These are phyloP conservation scores for Petunia secreta DNA, from an alignment of 257 asterid species.

Conservation along the genomic window DNA sequence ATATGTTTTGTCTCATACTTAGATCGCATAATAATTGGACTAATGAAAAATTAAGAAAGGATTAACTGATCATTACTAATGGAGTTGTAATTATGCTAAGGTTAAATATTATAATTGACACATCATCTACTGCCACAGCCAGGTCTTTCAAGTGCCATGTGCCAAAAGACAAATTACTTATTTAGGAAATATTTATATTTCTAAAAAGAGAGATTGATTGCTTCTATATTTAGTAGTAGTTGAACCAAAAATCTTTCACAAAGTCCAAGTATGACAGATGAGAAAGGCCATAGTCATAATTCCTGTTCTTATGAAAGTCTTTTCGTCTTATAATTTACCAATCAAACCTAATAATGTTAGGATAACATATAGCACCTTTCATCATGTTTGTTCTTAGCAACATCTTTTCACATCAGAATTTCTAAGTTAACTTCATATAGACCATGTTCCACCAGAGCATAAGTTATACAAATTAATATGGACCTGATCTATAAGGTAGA, in stretches of 20 bases:
- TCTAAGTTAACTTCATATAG: not conserved
- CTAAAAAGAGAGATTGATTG: not conserved
- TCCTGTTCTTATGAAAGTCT: too few species aligned
- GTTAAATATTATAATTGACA: not conserved
- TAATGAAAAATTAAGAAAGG: not conserved
- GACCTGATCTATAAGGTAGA: slow-evolving; percentile 38
- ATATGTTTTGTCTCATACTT: not conserved
- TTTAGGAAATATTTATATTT: too few species aligned
- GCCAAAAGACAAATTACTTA: not conserved
- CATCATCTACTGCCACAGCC: not conserved
- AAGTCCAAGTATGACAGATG: not conserved
- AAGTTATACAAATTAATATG: slow-evolving; percentile 15
- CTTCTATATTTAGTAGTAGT: not conserved
- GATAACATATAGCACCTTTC: too few species aligned
- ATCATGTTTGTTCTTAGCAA: too few species aligned
- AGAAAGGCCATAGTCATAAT: too few species aligned
- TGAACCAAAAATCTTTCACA: not conserved
- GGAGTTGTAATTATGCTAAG: too few species aligned
- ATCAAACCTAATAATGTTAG: too few species aligned
- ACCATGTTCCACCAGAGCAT: not conserved
- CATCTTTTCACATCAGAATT: too few species aligned
- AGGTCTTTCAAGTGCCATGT: not conserved
- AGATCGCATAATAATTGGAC: not conserved
- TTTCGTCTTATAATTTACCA: too few species aligned
- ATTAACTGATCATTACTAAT: not conserved